Evolutionary conservation across 75 land plant genomes (phyloP), one percentile per base, ranked within the genome.

Genomic region (Picea sitchensis): DNA sequence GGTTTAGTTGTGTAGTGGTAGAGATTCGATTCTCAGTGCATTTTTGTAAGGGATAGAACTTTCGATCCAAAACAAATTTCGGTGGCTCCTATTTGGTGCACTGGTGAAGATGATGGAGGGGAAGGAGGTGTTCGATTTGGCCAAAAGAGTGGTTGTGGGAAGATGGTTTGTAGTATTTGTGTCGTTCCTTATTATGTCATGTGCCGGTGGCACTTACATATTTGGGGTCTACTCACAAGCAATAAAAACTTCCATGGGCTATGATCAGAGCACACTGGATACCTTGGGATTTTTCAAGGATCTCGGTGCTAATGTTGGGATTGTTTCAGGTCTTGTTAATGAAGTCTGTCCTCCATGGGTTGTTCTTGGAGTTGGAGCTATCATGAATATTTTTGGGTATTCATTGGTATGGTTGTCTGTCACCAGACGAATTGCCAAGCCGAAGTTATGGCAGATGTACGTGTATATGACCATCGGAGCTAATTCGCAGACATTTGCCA

Each of bases 391-490:
- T 26, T 69, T 76, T 38, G 94, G 91, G 65, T 92, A 89, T 69
- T 41, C 80, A 73, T 82, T 89, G 88, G 68, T 87, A 31, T 92
- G 91, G 91, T 83, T 92, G 9, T 56, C 91, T 59, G 88, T 87
- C 58, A 87, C 91, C 26, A 64, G 61, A 23, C 80, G 84, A 13
- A 82, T 84, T 4, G 17, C 91, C 31, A 73, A 78, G 34, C 90
- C 90, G 2, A 26, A 63, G 6, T 80, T 69, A 69, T 92, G 91
- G 91, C 91, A 87, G 61, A 92, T 92, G 94, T 92, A 89, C 62
- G 20, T 85, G 58, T 89, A 81, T 80, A 87, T 89, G 4, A 82
- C 79, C 76, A 58, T 92, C n/a, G 94, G 86, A 51, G 84, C 91
- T 18, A 87, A 89, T 68, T 80, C 91, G 1, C 84, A 81, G 78